Percentiles rank a stretch among this genome's conserved stretches.
phyloP scores from a whole-genome alignment of 2,329 filamentous ascomycete genomes.

The Sphaceloma murrayae region DNA sequence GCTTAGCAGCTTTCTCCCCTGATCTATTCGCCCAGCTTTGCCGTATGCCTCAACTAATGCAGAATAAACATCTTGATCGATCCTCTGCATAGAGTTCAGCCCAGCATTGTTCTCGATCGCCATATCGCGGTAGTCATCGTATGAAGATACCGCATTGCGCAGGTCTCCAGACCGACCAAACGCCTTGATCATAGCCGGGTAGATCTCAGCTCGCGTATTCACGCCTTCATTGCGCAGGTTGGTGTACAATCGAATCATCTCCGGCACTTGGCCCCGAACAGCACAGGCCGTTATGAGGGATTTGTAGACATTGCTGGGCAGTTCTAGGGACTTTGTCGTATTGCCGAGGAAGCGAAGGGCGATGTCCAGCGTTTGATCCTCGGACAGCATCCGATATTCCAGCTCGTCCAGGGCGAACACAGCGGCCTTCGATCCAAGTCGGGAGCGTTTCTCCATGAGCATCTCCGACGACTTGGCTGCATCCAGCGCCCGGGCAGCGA shows the following conservation, averaged over 20 bases:
- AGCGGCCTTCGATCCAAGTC: conserved; percentile 79
- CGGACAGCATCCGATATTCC: conserved; percentile 73
- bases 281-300: conserved; percentile 82
- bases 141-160: conserved; percentile 81
- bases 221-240: conserved; percentile 78
- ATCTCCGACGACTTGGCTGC: conserved; percentile 61
- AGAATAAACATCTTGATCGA: conserved; percentile 80
- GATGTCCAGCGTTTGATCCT: conserved; percentile 78
- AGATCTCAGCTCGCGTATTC: conserved; percentile 68
- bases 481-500: conserved; percentile 72
- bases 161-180: conserved; percentile 76
- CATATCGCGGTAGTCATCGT: conserved; percentile 84
- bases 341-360: conserved; percentile 78
- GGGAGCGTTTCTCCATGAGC: conserved; percentile 70
- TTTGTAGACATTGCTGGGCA: conserved; percentile 75
- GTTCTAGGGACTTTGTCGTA: conserved; percentile 56
- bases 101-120: conserved; percentile 79
- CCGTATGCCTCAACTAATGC: conserved; percentile 87
- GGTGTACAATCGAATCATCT: conserved; percentile 84
- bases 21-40: conserved; percentile 66
- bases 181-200: conserved; percentile 89
- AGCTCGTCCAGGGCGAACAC: conserved; percentile 82
- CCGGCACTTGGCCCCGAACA: conserved; percentile 65
- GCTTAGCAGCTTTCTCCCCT: conserved; percentile 75
- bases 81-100: conserved; percentile 55